Percentiles rank a stretch among this genome's conserved stretches.
Evolutionary conservation across 805 yeast species (phyloP).

Genomic region (Candida xiaguanensis): DNA sequence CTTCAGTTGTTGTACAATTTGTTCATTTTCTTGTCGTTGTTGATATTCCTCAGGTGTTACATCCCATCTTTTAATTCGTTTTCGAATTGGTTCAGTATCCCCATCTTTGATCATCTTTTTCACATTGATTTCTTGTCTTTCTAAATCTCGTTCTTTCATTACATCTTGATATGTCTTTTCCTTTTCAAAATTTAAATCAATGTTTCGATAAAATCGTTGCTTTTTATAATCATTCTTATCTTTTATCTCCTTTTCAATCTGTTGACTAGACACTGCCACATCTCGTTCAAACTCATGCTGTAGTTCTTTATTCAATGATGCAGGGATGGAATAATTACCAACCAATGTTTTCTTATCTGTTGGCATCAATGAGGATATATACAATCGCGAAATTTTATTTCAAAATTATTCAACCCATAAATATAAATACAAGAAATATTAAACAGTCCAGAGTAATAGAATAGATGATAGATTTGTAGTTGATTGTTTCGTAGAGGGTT

Average conservation of each 20-base stretch:
- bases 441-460: no score
- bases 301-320: constrained; percentile 23
- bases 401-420: not conserved
- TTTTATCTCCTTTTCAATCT: constrained; percentile 3
- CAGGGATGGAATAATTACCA: constrained; percentile 30
- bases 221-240: constrained; percentile 26
- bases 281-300: constrained; percentile 16
- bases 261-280: constrained; percentile 4
- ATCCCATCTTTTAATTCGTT: constrained; percentile 43
- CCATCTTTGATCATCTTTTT: constrained; percentile 18
- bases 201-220: constrained; percentile 23
- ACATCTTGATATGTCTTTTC: constrained; percentile 38
- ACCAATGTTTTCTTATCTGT: constrained; percentile 17
- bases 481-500: no score
- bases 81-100: constrained; percentile 12
- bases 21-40: no score
- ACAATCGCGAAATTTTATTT: not conserved
- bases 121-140: constrained; percentile 29
- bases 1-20: no score
- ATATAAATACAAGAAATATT: no score
- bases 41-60: constrained; percentile 36
- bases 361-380: not conserved
- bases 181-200: constrained; percentile 21
- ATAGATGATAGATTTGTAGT: no score
- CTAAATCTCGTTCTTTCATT: constrained; percentile 39